Evolutionary conservation across 2,329 filamentous ascomycete genomes (phyloP).

Genomic region (Colletotrichum eleusines): DNA sequence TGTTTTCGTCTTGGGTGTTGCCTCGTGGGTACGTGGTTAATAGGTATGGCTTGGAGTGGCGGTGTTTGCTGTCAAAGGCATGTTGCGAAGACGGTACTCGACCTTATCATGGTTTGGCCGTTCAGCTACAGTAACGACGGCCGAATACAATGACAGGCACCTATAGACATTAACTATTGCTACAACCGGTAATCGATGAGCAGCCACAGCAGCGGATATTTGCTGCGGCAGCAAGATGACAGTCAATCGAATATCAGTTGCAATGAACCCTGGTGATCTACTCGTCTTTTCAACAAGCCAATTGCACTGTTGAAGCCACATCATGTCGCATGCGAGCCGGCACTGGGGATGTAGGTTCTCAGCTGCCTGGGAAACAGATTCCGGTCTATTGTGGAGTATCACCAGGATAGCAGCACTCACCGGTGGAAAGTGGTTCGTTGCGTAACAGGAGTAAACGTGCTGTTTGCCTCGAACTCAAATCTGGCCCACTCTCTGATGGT

Average conservation of each 20-base stretch:
- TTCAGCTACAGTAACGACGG: background rate
- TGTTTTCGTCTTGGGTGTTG: constrained; percentile 78
- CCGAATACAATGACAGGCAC: background rate
- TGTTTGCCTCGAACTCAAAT: background rate
- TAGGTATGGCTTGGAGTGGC: background rate
- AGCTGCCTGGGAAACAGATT: background rate
- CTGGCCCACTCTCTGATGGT: background rate
- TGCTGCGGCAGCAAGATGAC: background rate
- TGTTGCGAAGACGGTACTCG: background rate
- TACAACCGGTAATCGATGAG: background rate
- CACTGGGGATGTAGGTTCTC: background rate
- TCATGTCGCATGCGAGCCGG: background rate
- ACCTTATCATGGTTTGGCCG: background rate
- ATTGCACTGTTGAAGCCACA: background rate
- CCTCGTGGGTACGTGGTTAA: constrained; percentile 57
- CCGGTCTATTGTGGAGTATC: background rate
- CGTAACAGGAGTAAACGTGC: background rate
- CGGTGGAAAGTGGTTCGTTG: background rate
- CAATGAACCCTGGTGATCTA: background rate
- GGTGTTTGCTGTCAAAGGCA: background rate
- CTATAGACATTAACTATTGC: background rate
- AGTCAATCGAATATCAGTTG: background rate
- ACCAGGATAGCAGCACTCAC: background rate
- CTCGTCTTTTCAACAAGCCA: background rate
- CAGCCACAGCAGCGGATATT: background rate